Base-by-base conservation (phyloP, 805 yeast species). In the Monosporozyma siamensis region DNA sequence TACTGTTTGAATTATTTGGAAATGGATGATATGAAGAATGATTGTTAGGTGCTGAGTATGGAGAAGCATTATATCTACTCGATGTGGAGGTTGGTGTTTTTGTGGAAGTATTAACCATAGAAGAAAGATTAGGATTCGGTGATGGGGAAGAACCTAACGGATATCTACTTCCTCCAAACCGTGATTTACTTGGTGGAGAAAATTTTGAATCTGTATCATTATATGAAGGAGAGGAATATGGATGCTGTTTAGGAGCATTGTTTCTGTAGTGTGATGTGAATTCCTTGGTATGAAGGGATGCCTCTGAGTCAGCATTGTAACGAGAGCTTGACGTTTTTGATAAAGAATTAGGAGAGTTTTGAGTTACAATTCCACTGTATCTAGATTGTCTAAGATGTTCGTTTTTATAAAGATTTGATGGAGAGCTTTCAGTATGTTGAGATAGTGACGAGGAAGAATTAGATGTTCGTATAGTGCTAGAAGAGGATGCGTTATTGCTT, bases 71-170 rank as follows among this genome's bases (percentile, higher is more conserved):
- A n/a, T 30, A 32, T 7, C 38, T 11, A 14, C 37, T 31, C 3
- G 22, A 29, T 18, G 27, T 21, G 31, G 30, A 37, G 15, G 39
- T 34, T 37, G 39, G 35, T 5, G 22, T 38, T n/a, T 44, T 41
- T 14, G 40, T 27, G 11, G 23, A 24, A 14, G 24, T n/a, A 5
- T n/a, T 22, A 32, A 31, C 32, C 17, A n/a, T 20, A 5, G 31
- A 8, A 8, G 40, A 18, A 4, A 18, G 4, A 18, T 25, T 27
- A 12, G 21, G 15, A 3, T 8, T 11, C 15, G 24, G 9, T 14
- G 34, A 14, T 25, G 31, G 18, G 18, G 26, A n/a, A n/a, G 18
- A 22, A 12, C 26, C 26, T 5, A 11, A 4, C 18, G 32, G 39
- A 25, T 18, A 17, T n/a, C 24, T 17, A 10, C 24, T 26, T 37